A percentile compares a stretch with the other conserved stretches of the same genome.
Conservation (phyloP, 2,329 filamentous ascomycete genomes). For the Pseudovirgaria hyperparasitica region DNA sequence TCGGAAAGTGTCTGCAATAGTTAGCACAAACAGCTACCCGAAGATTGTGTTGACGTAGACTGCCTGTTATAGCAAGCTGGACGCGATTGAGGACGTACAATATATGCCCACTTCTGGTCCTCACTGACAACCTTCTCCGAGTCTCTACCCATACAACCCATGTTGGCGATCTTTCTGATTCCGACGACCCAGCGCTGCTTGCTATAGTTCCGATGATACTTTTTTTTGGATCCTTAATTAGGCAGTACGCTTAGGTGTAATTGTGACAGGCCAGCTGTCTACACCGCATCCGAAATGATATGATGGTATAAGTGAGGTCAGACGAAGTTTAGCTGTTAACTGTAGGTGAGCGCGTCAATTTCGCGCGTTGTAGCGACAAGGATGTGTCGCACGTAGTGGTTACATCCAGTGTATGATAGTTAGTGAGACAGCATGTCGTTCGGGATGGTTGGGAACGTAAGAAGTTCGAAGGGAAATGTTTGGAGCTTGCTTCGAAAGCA, state of each 20-base stretch:
- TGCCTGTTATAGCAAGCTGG: neutral
- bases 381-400: no score
- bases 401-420: no score
- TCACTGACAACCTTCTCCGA: slow-evolving; percentile 26
- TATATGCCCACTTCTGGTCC: slow-evolving; percentile 70
- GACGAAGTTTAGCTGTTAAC: no score
- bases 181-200: no score
- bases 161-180: slow-evolving; percentile 2
- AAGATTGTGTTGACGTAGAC: neutral
- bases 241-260: slow-evolving; percentile 4
- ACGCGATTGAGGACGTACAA: slow-evolving; percentile 50
- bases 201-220: slow-evolving; percentile 15
- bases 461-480: no score
- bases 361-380: no score
- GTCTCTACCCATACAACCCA: slow-evolving; percentile 12
- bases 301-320: no score
- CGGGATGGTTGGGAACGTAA: no score
- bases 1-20: slow-evolving; percentile 41
- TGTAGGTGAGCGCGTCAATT: no score
- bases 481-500: no score
- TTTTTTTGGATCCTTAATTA: slow-evolving; percentile 14
- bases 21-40: slow-evolving; percentile 10
- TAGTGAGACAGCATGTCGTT: no score
- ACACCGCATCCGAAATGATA: no score
- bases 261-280: slow-evolving; percentile 25